Evolutionary conservation across 805 yeast species (phyloP).

Genomic region (Candida ipomoeae): DNA sequence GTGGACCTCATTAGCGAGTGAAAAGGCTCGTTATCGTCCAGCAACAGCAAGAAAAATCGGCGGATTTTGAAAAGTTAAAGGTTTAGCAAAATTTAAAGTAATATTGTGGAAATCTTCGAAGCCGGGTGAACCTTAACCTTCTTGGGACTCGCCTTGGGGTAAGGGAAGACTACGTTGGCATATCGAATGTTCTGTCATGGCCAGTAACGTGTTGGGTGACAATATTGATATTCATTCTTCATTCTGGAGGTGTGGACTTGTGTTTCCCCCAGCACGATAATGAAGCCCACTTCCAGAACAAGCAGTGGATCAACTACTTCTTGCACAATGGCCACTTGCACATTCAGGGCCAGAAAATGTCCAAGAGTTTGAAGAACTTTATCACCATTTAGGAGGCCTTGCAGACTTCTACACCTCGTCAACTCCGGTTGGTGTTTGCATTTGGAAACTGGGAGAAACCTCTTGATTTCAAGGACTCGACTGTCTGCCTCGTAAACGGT

Average conservation of each 20-base stretch:
- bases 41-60: conserved; percentile 63
- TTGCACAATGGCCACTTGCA: conserved; percentile 96
- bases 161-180: conserved; percentile 99
- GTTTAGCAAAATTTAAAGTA: no score
- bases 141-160: conserved; percentile 96
- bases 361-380: conserved; percentile 90
- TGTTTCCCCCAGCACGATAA: conserved; percentile 99
- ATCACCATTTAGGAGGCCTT: conserved; percentile 92
- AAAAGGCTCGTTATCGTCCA: conserved; percentile 67
- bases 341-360: conserved; percentile 98
- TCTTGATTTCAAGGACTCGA: conserved; percentile 87
- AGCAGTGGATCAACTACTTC: conserved; percentile 96
- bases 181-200: conserved; percentile 99
- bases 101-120: conserved; percentile 95
- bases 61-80: no score
- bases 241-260: conserved; percentile 93
- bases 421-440: conserved; percentile 86
- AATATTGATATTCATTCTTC: conserved; percentile 92
- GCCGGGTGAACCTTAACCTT: conserved; percentile 97
- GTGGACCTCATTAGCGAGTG: no score
- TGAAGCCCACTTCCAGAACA: conserved; percentile 84
- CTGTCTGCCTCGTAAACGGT: no score
- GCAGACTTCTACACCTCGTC: conserved; percentile 65
- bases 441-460: conserved; percentile 90
- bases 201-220: conserved; percentile 78